Conservation (phyloP, 306 rosid genomes). For the Begonia masoniana region DNA sequence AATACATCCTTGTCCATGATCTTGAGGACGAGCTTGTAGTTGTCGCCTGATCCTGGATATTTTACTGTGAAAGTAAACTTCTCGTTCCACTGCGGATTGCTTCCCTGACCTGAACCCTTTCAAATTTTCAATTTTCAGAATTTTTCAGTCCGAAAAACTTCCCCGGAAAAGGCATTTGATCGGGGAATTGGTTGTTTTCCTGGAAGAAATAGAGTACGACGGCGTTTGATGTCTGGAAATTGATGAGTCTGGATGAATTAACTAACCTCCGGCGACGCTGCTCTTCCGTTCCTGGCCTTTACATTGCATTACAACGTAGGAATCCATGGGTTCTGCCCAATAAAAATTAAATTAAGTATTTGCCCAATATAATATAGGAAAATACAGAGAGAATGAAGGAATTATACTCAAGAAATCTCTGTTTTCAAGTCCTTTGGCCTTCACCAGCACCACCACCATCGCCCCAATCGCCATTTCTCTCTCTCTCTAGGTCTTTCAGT, state of each 20-base stretch:
- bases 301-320: slow-evolving; percentile 64
- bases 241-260: no score
- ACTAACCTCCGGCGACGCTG: slow-evolving; percentile 49
- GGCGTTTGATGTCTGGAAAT: no score
- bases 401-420: slow-evolving; percentile 41
- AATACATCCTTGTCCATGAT: slow-evolving; percentile 74
- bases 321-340: slow-evolving; percentile 48
- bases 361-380: no score
- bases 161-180: no score
- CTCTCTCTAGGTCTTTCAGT: background rate
- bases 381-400: background rate
- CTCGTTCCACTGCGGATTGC: slow-evolving; percentile 72
- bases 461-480: slow-evolving; percentile 32
- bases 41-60: slow-evolving; percentile 60
- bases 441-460: slow-evolving; percentile 31
- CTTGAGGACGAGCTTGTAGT: slow-evolving; percentile 49
- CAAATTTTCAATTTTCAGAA: background rate
- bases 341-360: no score
- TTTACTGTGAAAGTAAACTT: slow-evolving; percentile 53
- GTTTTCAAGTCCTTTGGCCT: slow-evolving; percentile 43
- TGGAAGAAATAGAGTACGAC: no score
- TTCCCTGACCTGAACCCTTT: slow-evolving; percentile 49
- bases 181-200: no score
- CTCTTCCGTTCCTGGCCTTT: slow-evolving; percentile 69
- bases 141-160: no score